A percentile compares a stretch with the other conserved stretches of the same genome.
phyloP scores from a whole-genome alignment of 768 basidiomycete genomes.

The Kwoniella pini region DNA sequence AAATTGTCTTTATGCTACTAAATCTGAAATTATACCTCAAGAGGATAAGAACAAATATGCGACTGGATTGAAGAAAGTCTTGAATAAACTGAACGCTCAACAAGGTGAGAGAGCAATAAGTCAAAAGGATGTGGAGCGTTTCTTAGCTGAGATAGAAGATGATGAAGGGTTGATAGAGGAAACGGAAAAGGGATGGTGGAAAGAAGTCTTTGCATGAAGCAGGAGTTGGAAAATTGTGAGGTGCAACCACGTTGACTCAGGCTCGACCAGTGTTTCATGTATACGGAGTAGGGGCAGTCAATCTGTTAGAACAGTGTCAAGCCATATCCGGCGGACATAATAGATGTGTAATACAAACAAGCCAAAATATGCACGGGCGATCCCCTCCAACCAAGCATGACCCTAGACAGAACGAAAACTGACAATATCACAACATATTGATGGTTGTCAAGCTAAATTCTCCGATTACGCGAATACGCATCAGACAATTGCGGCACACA shows the following conservation, averaged over 20 bases:
- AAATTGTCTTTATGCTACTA: conserved; percentile 24
- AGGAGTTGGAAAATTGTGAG: too few species aligned
- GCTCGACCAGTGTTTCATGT: neutral
- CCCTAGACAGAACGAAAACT: too few species aligned
- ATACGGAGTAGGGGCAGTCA: neutral
- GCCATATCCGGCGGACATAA: too few species aligned
- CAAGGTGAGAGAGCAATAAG: conserved; percentile 22
- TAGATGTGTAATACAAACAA: too few species aligned
- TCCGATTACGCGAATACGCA: too few species aligned
- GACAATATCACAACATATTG: too few species aligned
- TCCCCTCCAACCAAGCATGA: too few species aligned
- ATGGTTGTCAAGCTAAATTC: too few species aligned
- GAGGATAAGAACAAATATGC: conserved; percentile 1
- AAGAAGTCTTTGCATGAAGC: conserved; percentile 17
- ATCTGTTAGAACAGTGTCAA: neutral
- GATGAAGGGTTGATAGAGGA: conserved; percentile 39
- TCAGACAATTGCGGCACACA: too few species aligned
- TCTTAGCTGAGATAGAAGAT: conserved; percentile 40
- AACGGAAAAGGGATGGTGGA: conserved; percentile 41
- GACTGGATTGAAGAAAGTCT: neutral
- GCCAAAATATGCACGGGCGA: too few species aligned
- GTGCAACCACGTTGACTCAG: too few species aligned
- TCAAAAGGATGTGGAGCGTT: conserved; percentile 33
- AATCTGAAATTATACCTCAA: conserved; percentile 25
- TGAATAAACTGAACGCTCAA: conserved; percentile 21